phyloP scores from a whole-genome alignment of 2,329 filamentous ascomycete genomes.

The Ambrosiella cleistominuta region DNA sequence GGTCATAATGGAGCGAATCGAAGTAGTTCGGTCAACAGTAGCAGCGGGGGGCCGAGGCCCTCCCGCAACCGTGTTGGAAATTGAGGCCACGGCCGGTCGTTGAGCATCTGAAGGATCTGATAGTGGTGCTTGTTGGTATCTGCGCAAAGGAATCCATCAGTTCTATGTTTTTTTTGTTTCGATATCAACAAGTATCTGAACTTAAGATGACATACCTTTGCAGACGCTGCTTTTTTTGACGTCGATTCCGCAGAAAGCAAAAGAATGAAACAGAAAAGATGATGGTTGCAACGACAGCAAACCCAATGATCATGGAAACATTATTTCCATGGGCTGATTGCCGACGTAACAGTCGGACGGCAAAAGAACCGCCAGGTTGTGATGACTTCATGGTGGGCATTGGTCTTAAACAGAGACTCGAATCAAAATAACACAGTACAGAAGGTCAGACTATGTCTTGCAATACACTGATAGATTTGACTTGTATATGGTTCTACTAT shows the following conservation, averaged over 20 bases:
- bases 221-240: constrained; percentile 2
- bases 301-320: constrained; percentile 12
- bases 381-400: not conserved
- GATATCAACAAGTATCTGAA: not conserved
- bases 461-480: no score
- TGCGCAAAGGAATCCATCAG: not conserved
- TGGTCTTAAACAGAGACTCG: no score
- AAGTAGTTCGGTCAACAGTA: constrained; percentile 62
- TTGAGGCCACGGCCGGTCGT: constrained; percentile 5
- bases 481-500: no score
- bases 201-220: constrained; percentile 7
- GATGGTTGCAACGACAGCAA: constrained; percentile 9
- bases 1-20: constrained; percentile 84
- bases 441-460: no score
- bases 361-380: not conserved
- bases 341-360: not conserved
- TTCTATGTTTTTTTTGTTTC: no score
- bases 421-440: no score
- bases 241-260: constrained; percentile 14
- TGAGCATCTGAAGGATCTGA: constrained; percentile 11
- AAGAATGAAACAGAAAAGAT: constrained; percentile 9
- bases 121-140: constrained; percentile 12
- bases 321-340: constrained; percentile 1
- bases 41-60: constrained; percentile 16
- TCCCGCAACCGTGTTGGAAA: constrained; percentile 1